phyloP scores from a whole-genome alignment of 257 asterid species.

The Solanum virginianum region DNA sequence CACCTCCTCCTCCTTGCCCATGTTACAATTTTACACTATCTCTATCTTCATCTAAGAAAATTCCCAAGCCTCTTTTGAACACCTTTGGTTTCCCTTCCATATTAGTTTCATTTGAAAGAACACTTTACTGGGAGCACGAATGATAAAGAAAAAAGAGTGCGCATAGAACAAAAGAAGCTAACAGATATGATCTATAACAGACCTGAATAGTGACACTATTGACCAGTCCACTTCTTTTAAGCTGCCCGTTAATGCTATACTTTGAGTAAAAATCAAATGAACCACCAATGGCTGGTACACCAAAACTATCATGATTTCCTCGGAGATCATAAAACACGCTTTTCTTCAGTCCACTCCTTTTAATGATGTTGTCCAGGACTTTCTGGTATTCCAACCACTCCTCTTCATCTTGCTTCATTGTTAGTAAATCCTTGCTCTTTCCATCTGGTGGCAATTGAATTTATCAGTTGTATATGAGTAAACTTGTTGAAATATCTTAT shows the following conservation, averaged over 20 bases:
- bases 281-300: conserved; percentile 60
- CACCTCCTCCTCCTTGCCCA: neutral
- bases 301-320: conserved; percentile 93
- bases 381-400: conserved; percentile 84
- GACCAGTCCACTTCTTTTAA: conserved; percentile 48
- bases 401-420: conserved; percentile 68
- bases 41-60: neutral
- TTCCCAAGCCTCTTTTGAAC: neutral
- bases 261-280: conserved; percentile 59
- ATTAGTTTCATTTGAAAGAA: neutral
- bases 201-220: conserved; percentile 72
- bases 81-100: neutral
- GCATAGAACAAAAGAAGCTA: neutral
- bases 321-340: conserved; percentile 68
- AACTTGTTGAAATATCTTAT: neutral
- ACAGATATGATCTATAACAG: neutral
- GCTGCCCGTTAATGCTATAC: conserved; percentile 60
- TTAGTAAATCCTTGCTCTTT: conserved; percentile 80
- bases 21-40: neutral
- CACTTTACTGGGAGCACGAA: neutral
- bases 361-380: conserved; percentile 59
- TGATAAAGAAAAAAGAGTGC: neutral
- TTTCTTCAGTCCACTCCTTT: conserved; percentile 62
- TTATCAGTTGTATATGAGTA: neutral
- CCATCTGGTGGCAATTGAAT: conserved; percentile 43